Evolutionary conservation across 768 basidiomycete genomes (phyloP), one percentile per base, ranked within the genome.

Genomic region (Trametopsis cervina): DNA sequence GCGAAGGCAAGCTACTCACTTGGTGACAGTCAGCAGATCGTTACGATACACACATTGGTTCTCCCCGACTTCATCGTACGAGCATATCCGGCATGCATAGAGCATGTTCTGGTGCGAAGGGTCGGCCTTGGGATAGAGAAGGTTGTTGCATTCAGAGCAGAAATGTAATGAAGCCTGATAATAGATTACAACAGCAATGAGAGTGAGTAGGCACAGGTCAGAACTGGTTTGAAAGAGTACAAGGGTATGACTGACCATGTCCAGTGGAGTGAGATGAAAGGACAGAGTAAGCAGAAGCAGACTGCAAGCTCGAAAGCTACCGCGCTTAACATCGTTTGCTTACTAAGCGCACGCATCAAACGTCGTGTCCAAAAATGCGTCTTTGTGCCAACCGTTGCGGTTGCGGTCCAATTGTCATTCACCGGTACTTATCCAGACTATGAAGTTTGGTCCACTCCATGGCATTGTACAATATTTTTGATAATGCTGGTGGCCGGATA

Each of bases 81-180:
- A 66, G 65, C 94, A 97, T 60, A 95, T 96, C 42, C 92, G 78
- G 63, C 94, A 97, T 1, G 85, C 85, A 56, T 93, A 94, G 37
- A 93, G 79, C 78, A 97, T 85, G 46, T 85, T 79, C 40, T 85
- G 77, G 40, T 92, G 83, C 52, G 83, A 76, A 47, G 80, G 81
- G 67, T 96, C 94, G 37, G 89, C 93, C 69, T 93, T 84, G 18
- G 92, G 92, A 64, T 95, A 94, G 44, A 96, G 75, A 23, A 96
- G 76, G 63, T 96, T 95, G 70, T 94, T 93, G 74, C 92, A 95
- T 73, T 95, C 92, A 33, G 81, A 83, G 60, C 92, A 95, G 67
- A 95, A 95, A 56, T 89, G 82, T 23, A 95, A 79, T 2, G 87
- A 87, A 10, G 89, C 83, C 88, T 90, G 45, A 6, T 9, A 7